These are phyloP conservation scores for Tribonema minus DNA, from an alignment of 108 stramenopile genomes.

Conservation along the genomic window DNA sequence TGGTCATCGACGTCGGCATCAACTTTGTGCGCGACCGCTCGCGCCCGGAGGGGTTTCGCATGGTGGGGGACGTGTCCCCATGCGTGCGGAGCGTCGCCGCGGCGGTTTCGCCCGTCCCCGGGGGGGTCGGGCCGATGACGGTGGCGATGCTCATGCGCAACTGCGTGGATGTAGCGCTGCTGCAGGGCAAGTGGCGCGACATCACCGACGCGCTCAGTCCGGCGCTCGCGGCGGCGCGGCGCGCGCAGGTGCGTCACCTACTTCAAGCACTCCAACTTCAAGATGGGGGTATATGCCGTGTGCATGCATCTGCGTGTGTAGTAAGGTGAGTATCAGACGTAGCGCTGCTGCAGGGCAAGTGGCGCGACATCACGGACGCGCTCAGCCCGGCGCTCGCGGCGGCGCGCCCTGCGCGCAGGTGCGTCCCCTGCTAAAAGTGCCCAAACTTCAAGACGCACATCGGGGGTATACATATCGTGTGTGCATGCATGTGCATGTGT, in stretches of 20 bases:
- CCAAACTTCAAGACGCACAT: too few relatives aligned
- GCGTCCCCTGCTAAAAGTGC: too few relatives aligned
- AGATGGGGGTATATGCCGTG: too few relatives aligned
- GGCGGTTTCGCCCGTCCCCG: slow-evolving; percentile 94
- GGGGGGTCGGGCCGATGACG: slow-evolving; percentile 98
- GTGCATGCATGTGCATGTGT: too few relatives aligned
- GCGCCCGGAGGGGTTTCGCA: slow-evolving; percentile 70
- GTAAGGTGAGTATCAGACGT: too few relatives aligned
- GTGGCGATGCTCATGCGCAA: slow-evolving; percentile 96
- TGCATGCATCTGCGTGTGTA: too few relatives aligned
- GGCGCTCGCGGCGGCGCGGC: slow-evolving; percentile 16
- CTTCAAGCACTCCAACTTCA: too few relatives aligned
- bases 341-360: too few relatives aligned
- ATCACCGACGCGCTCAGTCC: slow-evolving; percentile 29
- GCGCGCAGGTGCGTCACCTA: too few relatives aligned
- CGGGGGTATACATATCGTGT: too few relatives aligned
- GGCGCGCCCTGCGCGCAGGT: too few relatives aligned
- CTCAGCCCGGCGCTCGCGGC: slow-evolving; percentile 18
- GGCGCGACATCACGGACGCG: slow-evolving; percentile 25
- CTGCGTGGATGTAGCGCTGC: slow-evolving; percentile 66
- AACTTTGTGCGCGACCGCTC: slow-evolving; percentile 67
- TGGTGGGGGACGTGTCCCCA: slow-evolving; percentile 78
- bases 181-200: slow-evolving; percentile 26
- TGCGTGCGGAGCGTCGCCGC: slow-evolving; percentile 59
- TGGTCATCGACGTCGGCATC: slow-evolving; percentile 96